Evolutionary conservation across 192 early-diverging fungal species (phyloP).

Genomic region (Coemansia sp.): DNA sequence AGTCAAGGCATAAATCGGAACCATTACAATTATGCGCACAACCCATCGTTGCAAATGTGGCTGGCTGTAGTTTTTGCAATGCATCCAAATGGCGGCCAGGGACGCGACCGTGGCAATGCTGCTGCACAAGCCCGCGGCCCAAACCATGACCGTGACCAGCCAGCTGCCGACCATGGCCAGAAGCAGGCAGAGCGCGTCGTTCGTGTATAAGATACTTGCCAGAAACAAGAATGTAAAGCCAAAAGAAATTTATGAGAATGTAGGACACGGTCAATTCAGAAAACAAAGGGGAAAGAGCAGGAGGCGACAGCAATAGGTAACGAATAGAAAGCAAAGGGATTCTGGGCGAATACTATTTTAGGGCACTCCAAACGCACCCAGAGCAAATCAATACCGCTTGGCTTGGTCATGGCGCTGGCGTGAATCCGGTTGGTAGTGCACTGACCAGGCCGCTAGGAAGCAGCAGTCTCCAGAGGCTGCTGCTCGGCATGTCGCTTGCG

Average conservation of each 20-base stretch:
- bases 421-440: no score
- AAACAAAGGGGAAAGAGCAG: background rate
- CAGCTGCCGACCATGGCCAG: conserved; percentile 16
- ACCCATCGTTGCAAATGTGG: conserved; percentile 63
- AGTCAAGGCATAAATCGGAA: conserved; percentile 84
- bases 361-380: no score
- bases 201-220: no score
- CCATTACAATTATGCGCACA: conserved; percentile 64
- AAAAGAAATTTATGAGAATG: background rate
- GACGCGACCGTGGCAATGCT: conserved; percentile 46
- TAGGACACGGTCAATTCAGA: background rate
- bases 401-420: no score
- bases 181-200: background rate
- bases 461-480: background rate
- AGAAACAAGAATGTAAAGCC: background rate
- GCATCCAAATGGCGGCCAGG: conserved; percentile 44
- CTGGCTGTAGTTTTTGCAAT: conserved; percentile 53
- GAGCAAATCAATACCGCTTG: no score
- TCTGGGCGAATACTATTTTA: background rate
- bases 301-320: no score
- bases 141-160: conserved; percentile 40
- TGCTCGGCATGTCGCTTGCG: conserved; percentile 30
- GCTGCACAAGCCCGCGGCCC: conserved; percentile 43
- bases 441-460: background rate
- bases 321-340: background rate